Evolutionary conservation across 2,329 filamentous ascomycete species (phyloP).

Genomic region (Epichloe amarillans): DNA sequence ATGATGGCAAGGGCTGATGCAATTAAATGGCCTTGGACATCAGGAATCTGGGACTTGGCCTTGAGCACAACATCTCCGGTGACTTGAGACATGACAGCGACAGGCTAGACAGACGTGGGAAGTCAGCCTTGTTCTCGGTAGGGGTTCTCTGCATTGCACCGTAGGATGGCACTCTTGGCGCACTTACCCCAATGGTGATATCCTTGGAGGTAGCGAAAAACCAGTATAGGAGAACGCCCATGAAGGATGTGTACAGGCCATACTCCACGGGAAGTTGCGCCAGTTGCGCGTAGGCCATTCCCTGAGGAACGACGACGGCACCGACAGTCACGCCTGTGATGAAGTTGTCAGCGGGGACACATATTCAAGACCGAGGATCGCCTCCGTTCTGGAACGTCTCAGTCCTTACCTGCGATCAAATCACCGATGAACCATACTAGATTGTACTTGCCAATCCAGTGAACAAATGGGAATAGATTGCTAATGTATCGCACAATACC

Average conservation of each 20-base stretch:
- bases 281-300: conserved; percentile 39
- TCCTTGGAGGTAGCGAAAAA: conserved; percentile 91
- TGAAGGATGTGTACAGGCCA: conserved; percentile 64
- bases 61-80: conserved; percentile 34
- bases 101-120: conserved; percentile 28
- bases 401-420: conserved; percentile 26
- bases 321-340: conserved; percentile 30
- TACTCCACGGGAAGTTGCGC: conserved; percentile 35
- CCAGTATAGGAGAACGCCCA: conserved; percentile 93
- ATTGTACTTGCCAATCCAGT: conserved; percentile 39
- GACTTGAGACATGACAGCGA: conserved; percentile 39
- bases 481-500: conserved; percentile 22
- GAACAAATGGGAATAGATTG: conserved; percentile 33
- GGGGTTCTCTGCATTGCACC: neutral
- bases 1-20: conserved; percentile 35
- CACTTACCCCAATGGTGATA: conserved; percentile 70
- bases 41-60: conserved; percentile 24
- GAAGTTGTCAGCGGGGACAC: conserved; percentile 8
- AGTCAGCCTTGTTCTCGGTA: neutral
- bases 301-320: conserved; percentile 40
- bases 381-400: neutral
- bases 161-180: neutral
- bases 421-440: conserved; percentile 33
- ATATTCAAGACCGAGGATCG: neutral
- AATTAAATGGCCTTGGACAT: conserved; percentile 28